These are phyloP conservation scores for Solanum hybrid DNA, from an alignment of 305 asterid genomes.

Conservation along the genomic window DNA sequence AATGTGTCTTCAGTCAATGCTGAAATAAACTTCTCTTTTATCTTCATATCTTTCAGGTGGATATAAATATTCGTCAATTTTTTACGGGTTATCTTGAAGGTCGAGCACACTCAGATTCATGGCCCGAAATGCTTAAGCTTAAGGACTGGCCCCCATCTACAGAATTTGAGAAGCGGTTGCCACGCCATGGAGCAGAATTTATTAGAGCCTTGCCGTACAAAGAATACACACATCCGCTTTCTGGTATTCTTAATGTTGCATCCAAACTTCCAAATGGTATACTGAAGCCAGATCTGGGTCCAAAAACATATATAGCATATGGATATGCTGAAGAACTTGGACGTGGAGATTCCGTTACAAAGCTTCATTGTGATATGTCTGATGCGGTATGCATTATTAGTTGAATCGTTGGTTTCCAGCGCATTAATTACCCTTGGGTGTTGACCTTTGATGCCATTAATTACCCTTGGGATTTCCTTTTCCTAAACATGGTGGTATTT, in stretches of 20 bases:
- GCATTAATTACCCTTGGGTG: not conserved
- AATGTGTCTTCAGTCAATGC: not conserved
- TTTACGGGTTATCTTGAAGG: conserved; percentile 35
- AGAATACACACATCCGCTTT: conserved; percentile 33
- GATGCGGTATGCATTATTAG: conserved; percentile 32
- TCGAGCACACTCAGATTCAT: conserved; percentile 6
- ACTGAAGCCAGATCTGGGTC: conserved; percentile 47
- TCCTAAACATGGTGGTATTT: not conserved
- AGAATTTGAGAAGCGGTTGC: conserved; percentile 33
- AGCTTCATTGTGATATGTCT: conserved; percentile 42
- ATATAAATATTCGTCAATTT: conserved; percentile 31
- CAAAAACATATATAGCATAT: conserved; percentile 46
- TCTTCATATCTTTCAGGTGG: conserved; percentile 26
- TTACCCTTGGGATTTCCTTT: not conserved
- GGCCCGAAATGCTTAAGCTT: conserved; percentile 43
- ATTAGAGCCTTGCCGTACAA: conserved; percentile 39
- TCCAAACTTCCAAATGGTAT: conserved; percentile 14
- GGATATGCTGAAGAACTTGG: conserved; percentile 41
- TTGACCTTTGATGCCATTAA: not conserved
- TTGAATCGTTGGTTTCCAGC: not conserved
- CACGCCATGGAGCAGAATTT: conserved; percentile 40
- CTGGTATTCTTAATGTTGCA: conserved; percentile 39
- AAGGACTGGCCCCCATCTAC: conserved; percentile 50
- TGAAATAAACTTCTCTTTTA: not conserved
- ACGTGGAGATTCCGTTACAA: conserved; percentile 43